A percentile compares a stretch with the other conserved stretches of the same genome.
Evolutionary conservation across 176 grass and related monocot genomes (phyloP).

Genomic region (Saccharum spontaneum): DNA sequence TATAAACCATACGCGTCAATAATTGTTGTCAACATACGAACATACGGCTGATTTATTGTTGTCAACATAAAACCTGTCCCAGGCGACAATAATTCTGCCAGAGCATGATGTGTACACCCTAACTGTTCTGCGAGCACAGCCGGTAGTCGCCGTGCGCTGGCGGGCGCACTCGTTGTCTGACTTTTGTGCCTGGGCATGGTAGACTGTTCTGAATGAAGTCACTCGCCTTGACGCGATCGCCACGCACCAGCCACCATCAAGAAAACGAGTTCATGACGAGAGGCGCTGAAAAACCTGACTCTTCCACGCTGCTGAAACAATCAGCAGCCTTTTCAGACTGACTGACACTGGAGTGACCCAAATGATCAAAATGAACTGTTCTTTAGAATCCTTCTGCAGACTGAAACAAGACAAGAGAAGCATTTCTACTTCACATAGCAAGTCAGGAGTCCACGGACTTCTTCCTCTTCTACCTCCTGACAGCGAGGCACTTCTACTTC

Average conservation of each 20-base stretch:
- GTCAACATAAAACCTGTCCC: no score
- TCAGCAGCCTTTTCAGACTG: not conserved
- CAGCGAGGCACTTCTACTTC: not conserved
- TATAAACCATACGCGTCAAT: no score
- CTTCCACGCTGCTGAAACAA: not conserved
- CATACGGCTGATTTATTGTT: no score
- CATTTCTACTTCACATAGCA: not conserved
- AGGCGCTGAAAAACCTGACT: not conserved
- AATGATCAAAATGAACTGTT: not conserved
- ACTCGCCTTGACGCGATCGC: not conserved
- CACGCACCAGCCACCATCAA: not conserved
- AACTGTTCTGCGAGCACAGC: not conserved
- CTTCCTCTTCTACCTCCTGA: not conserved
- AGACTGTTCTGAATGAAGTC: not conserved
- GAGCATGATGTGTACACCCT: no score
- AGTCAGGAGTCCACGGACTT: not conserved
- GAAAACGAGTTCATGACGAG: not conserved
- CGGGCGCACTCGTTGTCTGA: not conserved
- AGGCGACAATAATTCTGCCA: no score
- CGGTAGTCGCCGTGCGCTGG: not conserved
- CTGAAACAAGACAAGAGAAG: no score
- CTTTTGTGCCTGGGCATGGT: not conserved
- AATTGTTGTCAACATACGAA: no score
- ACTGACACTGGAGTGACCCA: not conserved
- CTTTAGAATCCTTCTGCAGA: not conserved